Evolutionary conservation across 2,329 filamentous ascomycete genomes (phyloP).

Genomic region (Claviceps sp.): DNA sequence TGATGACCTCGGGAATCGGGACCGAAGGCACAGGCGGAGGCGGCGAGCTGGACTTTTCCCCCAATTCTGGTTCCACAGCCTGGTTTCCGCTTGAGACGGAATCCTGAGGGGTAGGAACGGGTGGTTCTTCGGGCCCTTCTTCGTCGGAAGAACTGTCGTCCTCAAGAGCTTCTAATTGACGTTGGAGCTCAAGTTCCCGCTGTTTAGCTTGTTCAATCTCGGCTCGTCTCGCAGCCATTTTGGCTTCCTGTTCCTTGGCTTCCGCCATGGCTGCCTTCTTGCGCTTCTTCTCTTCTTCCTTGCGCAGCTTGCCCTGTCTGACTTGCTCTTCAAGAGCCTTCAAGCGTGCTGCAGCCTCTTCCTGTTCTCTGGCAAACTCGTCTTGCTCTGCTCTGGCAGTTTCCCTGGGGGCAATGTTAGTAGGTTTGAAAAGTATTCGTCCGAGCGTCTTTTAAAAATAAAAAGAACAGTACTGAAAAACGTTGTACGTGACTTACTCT

Average conservation of each 20-base stretch:
- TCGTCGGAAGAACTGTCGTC: conserved; percentile 67
- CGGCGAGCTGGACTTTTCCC: conserved; percentile 37
- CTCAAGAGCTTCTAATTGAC: conserved; percentile 65
- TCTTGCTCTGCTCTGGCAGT: conserved; percentile 64
- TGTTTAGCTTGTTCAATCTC: conserved; percentile 88
- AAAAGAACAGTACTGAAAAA: neutral
- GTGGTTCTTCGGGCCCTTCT: conserved; percentile 54
- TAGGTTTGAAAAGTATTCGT: too few relatives aligned
- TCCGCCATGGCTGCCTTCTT: conserved; percentile 82
- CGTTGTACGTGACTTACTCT: conserved; percentile 54
- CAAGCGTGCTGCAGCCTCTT: conserved; percentile 69
- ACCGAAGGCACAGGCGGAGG: conserved; percentile 18
- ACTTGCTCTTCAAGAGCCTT: conserved; percentile 90
- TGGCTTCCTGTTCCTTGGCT: conserved; percentile 76
- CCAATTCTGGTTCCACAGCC: conserved; percentile 39
- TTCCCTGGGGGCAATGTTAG: conserved; percentile 36
- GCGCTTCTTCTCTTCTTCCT: conserved; percentile 86
- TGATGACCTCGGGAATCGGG: conserved; percentile 34
- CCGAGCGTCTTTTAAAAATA: conserved; percentile 8
- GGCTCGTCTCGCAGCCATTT: conserved; percentile 70
- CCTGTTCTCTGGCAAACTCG: conserved; percentile 65
- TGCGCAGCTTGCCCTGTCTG: conserved; percentile 82
- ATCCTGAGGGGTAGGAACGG: conserved; percentile 38
- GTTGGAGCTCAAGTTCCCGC: conserved; percentile 77
- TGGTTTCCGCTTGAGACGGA: conserved; percentile 40